Conservation (phyloP, 257 asterid genomes). For the Fraxinus pennsylvanica region DNA sequence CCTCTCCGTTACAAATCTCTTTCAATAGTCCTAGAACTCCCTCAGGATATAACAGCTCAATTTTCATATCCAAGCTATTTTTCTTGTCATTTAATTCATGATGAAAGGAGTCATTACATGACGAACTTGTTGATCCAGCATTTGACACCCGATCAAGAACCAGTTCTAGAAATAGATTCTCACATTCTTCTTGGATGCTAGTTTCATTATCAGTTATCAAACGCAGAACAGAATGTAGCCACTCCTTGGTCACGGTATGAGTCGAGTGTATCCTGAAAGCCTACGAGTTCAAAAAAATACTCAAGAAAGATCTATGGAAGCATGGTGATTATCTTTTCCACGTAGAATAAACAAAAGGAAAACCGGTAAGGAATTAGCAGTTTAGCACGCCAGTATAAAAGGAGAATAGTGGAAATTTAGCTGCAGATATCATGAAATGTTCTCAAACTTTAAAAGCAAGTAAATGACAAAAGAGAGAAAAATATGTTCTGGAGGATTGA, state of each 20-base stretch:
- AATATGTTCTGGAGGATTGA: not conserved
- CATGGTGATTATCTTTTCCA: slow-evolving; percentile 6
- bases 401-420: not conserved
- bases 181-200: slow-evolving; percentile 96
- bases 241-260: slow-evolving; percentile 62
- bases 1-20: slow-evolving; percentile 76
- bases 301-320: slow-evolving; percentile 18
- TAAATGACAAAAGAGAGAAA: not conserved
- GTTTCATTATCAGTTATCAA: slow-evolving; percentile 79
- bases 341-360: slow-evolving; percentile 7
- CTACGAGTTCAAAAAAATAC: slow-evolving; percentile 40
- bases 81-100: slow-evolving; percentile 33
- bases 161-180: slow-evolving; percentile 76
- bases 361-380: not conserved
- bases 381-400: slow-evolving; percentile 4
- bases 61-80: slow-evolving; percentile 30
- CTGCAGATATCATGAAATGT: slow-evolving; percentile 15
- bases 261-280: slow-evolving; percentile 69
- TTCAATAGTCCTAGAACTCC: slow-evolving; percentile 57
- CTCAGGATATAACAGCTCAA: slow-evolving; percentile 41
- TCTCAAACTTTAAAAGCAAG: slow-evolving; percentile 13
- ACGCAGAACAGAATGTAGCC: slow-evolving; percentile 88
- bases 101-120: slow-evolving; percentile 27
- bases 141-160: slow-evolving; percentile 65
- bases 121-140: slow-evolving; percentile 43